Base-by-base conservation (phyloP, 1,284 basidiomycete species). In the Ceratobasidium sp. region DNA sequence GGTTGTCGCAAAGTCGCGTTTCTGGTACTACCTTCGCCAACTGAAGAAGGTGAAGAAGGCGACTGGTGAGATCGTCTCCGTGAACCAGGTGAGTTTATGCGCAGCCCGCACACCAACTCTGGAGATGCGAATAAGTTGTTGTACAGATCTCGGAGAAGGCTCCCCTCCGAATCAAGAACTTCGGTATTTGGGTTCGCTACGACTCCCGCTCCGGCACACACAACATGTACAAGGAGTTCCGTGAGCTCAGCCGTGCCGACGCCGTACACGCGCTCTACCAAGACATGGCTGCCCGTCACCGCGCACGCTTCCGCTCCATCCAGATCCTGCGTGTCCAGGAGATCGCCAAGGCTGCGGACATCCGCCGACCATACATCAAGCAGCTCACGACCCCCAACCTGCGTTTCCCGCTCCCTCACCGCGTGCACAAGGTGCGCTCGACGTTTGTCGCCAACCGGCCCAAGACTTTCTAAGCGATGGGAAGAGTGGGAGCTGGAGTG, bases 1-100 rank as follows among this genome's bases (percentile, higher is more conserved):
- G 66, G 66, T 98, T 78, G 95, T 99, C 79, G 98, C 98, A 80
- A 98, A 99, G 88, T 98, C 94, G 75, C 92, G 97, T 76, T 99
- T 98, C 93, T 99, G 98, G 97, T 99, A 98, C 88, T 99, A 98
- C 90, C 88, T 99, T 78, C 95, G 97, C 82, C 93, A 97, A 85
- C 84, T 98, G 80, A 95, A 98, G 85, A 99, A 99, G 89, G 96
- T 97, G 86, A 99, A 99, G 90, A 98, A 98, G 87, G 96, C 96
- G 84, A 95, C 89, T 83, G 98, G 97, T 82, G 97, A 99, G 88
- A 96, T 99, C 83, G 96, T 99, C 83, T 95, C 94, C 82, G 91
- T 99, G 86, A 97, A 98, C 86, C 88, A 94, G 84, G 96, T 98
- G 82, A 85, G 95, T 94, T 18, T 58, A 11, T n/a, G 49, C 35